These are phyloP conservation scores for Parsonsia alboflavescens DNA, from an alignment of 257 asterid genomes.

Conservation along the genomic window DNA sequence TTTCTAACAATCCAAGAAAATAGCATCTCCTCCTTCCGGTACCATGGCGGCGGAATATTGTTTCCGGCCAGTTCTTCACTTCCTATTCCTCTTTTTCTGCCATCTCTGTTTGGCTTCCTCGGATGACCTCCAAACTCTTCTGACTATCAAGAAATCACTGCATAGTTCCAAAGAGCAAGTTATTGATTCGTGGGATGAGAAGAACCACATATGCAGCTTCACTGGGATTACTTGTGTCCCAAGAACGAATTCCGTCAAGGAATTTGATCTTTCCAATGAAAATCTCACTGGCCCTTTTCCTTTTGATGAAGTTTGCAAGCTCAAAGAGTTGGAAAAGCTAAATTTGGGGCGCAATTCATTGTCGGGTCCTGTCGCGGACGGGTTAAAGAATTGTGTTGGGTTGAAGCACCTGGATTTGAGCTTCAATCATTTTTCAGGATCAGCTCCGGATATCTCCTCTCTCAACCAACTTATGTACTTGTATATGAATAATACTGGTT, in stretches of 20 bases:
- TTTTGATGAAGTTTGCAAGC: conserved; percentile 41
- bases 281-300: conserved; percentile 50
- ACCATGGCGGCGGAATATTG: conserved; percentile 33
- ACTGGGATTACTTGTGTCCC: conserved; percentile 59
- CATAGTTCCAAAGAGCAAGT: conserved; percentile 28
- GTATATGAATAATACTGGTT: conserved; percentile 59
- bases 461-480: conserved; percentile 37
- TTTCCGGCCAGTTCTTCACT: conserved; percentile 23
- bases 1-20: conserved; percentile 12
- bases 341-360: conserved; percentile 51
- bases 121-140: conserved; percentile 55
- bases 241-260: conserved; percentile 34
- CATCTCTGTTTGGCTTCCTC: conserved; percentile 39
- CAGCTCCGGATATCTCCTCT: conserved; percentile 46
- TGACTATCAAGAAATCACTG: conserved; percentile 53
- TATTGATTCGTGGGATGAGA: conserved; percentile 57
- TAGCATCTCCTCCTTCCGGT: conserved; percentile 17
- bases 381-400: conserved; percentile 40
- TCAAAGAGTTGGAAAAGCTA: conserved; percentile 52
- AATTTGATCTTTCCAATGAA: conserved; percentile 54
- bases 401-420: conserved; percentile 64
- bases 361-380: conserved; percentile 35
- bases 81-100: conserved; percentile 21
- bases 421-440: conserved; percentile 52
- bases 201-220: conserved; percentile 34